Base-by-base conservation (phyloP, 805 yeast species). In the Candida montana region DNA sequence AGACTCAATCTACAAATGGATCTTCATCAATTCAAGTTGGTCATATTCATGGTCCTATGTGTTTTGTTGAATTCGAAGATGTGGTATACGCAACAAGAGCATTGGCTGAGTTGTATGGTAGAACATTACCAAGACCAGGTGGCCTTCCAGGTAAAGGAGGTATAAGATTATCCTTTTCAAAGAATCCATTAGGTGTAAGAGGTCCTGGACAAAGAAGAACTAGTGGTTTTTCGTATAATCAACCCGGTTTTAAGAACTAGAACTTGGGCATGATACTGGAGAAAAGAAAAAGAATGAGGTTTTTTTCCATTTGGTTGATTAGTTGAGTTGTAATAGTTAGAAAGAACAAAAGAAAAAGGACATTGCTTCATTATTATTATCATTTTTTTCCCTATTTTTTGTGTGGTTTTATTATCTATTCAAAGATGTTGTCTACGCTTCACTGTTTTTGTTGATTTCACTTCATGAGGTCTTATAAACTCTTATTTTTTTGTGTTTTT, bases 11-110 rank as follows among this genome's bases (percentile, higher is more conserved):
- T 19, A 52, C 61, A 37, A 74, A 72, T 51, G 68, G 68, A n/a
- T 38, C 33, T 8, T 27, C 52, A 2, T 24, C 40, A 10, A 20
- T 52, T 12, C 46, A 55, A 11, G 58, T 37, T 16, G 48, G 61
- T 36, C 69, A 71, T 33, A 75, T 77, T 50, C 95, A 84, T 65
- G 98, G 99, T 5, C 99, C 99, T 41, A 93, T 93, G 98, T 93
- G 99, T 64, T 93, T 93, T 71, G 99, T 93, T 41, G 99, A 93
- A 68, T 93, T 93, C 67, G 99, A 93, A 54, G 97, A 91, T 61
- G 95, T 93, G 39, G 81, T 84, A 3, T 83, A 78, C 63, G 99
- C 99, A 1, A 88, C 98, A 2, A 74, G 87, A 54, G 97, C 98
- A 0, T 70, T 93, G 45, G 95, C 95, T 26, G 96, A 90, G 64